phyloP scores from a whole-genome alignment of 2,329 filamentous ascomycete species.

The Pseudogymnoascus sp. region DNA sequence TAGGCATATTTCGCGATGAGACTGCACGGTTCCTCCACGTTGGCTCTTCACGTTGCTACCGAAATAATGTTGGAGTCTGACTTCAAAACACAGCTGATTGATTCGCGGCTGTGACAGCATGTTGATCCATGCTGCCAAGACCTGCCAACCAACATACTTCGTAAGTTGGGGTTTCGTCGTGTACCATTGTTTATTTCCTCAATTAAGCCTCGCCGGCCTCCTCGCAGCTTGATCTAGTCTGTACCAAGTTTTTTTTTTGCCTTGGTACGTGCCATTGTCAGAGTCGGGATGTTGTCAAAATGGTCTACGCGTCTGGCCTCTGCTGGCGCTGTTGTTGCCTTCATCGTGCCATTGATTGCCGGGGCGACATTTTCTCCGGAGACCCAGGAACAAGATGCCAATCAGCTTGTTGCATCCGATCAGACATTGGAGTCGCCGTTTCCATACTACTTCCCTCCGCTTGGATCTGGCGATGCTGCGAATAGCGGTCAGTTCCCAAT shows the following conservation, averaged over 20 bases:
- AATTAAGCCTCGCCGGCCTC: background rate
- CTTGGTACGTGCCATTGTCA: too few relatives aligned
- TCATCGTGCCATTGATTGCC: too few relatives aligned
- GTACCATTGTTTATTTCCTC: background rate
- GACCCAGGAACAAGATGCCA: too few relatives aligned
- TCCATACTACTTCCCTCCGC: conserved; percentile 29
- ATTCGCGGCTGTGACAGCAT: too few relatives aligned
- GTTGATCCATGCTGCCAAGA: too few relatives aligned
- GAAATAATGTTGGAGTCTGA: background rate
- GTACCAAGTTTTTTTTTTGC: background rate
- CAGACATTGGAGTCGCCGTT: conserved; percentile 12
- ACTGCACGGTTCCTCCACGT: background rate
- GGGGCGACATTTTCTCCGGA: too few relatives aligned
- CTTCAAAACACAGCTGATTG: too few relatives aligned
- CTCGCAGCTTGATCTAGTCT: background rate
- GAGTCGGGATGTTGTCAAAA: too few relatives aligned
- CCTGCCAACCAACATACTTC: background rate
- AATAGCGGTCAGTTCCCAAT: conserved; percentile 43
- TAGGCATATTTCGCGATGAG: too few relatives aligned
- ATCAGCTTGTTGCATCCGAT: too few relatives aligned
- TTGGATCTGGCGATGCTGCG: conserved; percentile 19
- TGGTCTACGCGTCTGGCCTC: too few relatives aligned
- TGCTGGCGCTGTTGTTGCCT: too few relatives aligned
- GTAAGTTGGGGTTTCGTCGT: background rate
- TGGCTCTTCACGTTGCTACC: background rate